These are phyloP conservation scores for Epichloe typhina DNA, from an alignment of 2,329 filamentous ascomycete genomes.

Conservation along the genomic window DNA sequence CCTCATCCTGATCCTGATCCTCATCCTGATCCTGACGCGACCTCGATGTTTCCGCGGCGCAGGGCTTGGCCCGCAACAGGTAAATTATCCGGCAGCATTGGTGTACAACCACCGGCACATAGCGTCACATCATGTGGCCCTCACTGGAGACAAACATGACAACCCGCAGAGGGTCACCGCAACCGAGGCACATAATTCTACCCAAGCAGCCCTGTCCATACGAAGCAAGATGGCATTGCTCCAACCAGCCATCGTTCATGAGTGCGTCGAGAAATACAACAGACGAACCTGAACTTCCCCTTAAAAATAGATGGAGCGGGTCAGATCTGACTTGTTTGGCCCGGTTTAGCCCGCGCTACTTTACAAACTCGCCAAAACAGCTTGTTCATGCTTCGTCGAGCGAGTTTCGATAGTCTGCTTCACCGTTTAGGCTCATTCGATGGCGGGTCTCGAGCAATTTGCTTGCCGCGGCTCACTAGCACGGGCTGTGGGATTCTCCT, in stretches of 20 bases:
- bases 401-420: background rate
- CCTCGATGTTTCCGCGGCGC: background rate
- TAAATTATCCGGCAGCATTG: constrained; percentile 2
- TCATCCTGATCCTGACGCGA: background rate
- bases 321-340: background rate
- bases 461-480: background rate
- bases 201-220: too few relatives aligned
- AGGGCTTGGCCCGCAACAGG: background rate
- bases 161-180: background rate
- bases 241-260: too few relatives aligned
- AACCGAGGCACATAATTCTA: background rate
- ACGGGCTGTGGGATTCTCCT: background rate
- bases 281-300: too few relatives aligned
- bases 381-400: too few relatives aligned
- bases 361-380: background rate
- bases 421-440: background rate
- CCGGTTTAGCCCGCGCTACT: background rate
- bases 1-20: background rate
- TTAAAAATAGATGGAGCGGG: background rate
- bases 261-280: too few relatives aligned
- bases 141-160: background rate
- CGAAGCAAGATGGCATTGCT: too few relatives aligned
- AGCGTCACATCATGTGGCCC: constrained; percentile 2
- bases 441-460: background rate
- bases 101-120: constrained; percentile 4